A percentile compares a stretch with the other conserved stretches of the same genome.
phyloP scores from a whole-genome alignment of 257 asterid species.

The Primulina tabacum region DNA sequence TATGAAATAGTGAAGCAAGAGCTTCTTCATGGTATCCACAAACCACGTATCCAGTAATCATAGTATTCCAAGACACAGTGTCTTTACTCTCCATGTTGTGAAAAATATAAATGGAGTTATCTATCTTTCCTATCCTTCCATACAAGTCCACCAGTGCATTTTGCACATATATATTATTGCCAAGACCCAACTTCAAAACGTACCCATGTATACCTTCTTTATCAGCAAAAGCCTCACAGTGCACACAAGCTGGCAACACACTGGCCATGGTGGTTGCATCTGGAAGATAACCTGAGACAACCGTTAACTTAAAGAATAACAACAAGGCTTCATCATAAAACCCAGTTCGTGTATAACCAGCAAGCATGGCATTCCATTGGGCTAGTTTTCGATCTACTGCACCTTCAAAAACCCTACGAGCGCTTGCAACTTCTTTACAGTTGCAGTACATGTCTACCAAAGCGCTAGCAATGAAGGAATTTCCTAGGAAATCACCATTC shows the following conservation, averaged over 20 bases:
- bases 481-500: slow-evolving; percentile 48
- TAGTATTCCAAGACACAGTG: slow-evolving; percentile 78
- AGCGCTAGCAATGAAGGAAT: slow-evolving; percentile 75
- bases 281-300: slow-evolving; percentile 44
- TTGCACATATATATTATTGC: slow-evolving; percentile 58
- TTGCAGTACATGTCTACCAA: slow-evolving; percentile 93
- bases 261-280: slow-evolving; percentile 80
- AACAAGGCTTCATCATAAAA: slow-evolving; percentile 48
- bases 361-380: slow-evolving; percentile 86
- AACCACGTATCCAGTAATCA: slow-evolving; percentile 76
- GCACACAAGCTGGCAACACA: slow-evolving; percentile 85
- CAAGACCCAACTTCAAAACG: slow-evolving; percentile 66
- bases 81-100: slow-evolving; percentile 63
- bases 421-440: slow-evolving; percentile 58
- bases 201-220: slow-evolving; percentile 80
- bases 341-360: slow-evolving; percentile 83
- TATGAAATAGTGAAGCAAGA: slow-evolving; percentile 41
- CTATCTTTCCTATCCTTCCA: slow-evolving; percentile 61
- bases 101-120: slow-evolving; percentile 51
- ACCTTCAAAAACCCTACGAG: slow-evolving; percentile 55
- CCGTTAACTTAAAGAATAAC: slow-evolving; percentile 54
- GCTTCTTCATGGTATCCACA: slow-evolving; percentile 79
- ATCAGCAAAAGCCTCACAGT: slow-evolving; percentile 51
- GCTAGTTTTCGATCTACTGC: slow-evolving; percentile 50
- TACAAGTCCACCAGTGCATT: slow-evolving; percentile 90